phyloP scores from a whole-genome alignment of 805 yeast species.

The Myxozyma melibiosi region DNA sequence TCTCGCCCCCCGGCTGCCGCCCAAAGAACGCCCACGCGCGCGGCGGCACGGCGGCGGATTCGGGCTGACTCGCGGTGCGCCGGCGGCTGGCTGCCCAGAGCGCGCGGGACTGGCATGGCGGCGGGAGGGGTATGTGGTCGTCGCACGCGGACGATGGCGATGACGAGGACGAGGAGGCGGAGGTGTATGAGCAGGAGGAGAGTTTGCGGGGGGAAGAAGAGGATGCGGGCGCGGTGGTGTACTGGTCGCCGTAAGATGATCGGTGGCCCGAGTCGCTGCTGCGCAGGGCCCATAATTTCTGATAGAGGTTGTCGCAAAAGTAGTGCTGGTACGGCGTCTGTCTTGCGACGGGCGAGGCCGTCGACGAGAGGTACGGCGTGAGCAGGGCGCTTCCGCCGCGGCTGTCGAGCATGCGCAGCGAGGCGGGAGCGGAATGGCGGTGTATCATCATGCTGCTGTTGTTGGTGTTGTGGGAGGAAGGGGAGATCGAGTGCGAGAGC shows the following conservation, averaged over 20 bases:
- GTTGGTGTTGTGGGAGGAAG: no score
- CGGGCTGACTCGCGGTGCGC: background rate
- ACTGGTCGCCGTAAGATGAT: background rate
- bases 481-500: background rate
- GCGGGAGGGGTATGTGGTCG: no score
- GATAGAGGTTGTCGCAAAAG: background rate
- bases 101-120: no score
- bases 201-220: background rate
- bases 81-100: background rate
- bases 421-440: no score
- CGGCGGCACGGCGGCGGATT: no score
- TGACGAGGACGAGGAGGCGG: background rate
- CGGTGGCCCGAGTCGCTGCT: background rate
- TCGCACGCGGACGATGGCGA: background rate
- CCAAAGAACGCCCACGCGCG: background rate
- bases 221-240: background rate
- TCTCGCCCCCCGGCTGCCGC: no score
- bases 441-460: no score
- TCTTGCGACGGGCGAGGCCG: background rate
- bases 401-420: no score
- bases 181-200: background rate
- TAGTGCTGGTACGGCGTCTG: background rate
- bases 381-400: no score
- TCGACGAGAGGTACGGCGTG: no score
- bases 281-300: background rate